Conservation (phyloP, 495 filamentous ascomycete species). For the Acidomyces sp. region DNA sequence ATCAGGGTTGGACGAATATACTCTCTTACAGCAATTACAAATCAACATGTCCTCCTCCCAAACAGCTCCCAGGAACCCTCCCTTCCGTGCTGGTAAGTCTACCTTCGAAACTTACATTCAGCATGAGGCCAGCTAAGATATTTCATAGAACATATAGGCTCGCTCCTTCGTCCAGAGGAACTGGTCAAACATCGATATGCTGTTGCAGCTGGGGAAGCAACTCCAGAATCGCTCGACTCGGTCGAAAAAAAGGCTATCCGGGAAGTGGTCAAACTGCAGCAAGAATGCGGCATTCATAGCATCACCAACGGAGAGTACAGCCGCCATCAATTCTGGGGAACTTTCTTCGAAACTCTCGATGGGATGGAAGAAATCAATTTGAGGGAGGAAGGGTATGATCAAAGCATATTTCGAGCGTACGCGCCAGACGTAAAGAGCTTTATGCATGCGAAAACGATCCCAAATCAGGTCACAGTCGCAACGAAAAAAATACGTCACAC, state of each 20-base stretch:
- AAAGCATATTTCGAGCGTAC: constrained; percentile 27
- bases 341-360: constrained; percentile 25
- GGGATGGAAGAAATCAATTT: constrained; percentile 28
- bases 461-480: constrained; percentile 27
- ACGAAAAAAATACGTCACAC: constrained; percentile 26
- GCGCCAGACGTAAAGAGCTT: constrained; percentile 28
- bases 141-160: constrained; percentile 24
- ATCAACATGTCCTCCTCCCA: constrained; percentile 20
- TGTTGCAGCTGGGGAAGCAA: constrained; percentile 21
- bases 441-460: constrained; percentile 28
- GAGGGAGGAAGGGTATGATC: constrained; percentile 22
- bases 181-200: constrained; percentile 28
- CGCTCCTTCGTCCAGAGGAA: constrained; percentile 26
- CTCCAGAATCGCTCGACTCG: constrained; percentile 16
- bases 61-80: constrained; percentile 23
- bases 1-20: too few relatives aligned
- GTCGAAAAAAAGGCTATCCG: constrained; percentile 26
- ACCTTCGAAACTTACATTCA: background rate
- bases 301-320: constrained; percentile 27
- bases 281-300: constrained; percentile 23
- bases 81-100: constrained; percentile 19
- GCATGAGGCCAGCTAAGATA: background rate
- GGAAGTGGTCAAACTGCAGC: constrained; percentile 27
- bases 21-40: too few relatives aligned
- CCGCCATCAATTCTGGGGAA: constrained; percentile 22